Conservation (phyloP, 2,329 filamentous ascomycete genomes). For the Fusarium nodosum region DNA sequence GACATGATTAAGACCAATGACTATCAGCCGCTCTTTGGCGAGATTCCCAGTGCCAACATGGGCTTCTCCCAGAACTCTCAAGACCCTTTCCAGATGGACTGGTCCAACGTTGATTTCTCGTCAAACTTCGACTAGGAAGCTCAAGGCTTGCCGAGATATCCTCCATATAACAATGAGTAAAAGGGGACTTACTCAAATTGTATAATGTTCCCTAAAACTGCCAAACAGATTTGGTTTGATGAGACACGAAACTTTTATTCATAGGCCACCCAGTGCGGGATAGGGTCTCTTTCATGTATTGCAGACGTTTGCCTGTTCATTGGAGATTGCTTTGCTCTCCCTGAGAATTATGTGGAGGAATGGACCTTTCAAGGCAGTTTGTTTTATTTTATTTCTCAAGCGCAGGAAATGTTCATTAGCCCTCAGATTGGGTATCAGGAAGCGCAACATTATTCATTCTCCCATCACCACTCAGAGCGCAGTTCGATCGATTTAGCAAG, state of each 20-base stretch:
- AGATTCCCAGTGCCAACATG: constrained; percentile 64
- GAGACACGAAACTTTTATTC: constrained; percentile 45
- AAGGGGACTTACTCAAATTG: constrained; percentile 40
- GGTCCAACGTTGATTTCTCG: constrained; percentile 55
- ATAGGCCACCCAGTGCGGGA: constrained; percentile 36
- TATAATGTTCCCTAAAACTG: constrained; percentile 38
- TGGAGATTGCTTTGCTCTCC: constrained; percentile 34
- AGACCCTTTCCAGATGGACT: constrained; percentile 64
- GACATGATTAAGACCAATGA: constrained; percentile 51
- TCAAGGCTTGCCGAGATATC: constrained; percentile 8
- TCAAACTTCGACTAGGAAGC: constrained; percentile 52
- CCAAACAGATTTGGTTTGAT: constrained; percentile 39
- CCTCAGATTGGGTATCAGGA: constrained; percentile 44
- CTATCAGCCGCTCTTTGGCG: constrained; percentile 63
- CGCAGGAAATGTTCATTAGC: constrained; percentile 15
- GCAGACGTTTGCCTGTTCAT: constrained; percentile 35
- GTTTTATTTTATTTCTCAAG: neutral
- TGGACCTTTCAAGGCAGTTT: constrained; percentile 6
- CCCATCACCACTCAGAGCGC: constrained; percentile 22
- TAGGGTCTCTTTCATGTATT: constrained; percentile 44
- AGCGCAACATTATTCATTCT: constrained; percentile 24
- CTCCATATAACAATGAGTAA: constrained; percentile 14
- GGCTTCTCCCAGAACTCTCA: constrained; percentile 67
- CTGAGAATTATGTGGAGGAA: constrained; percentile 16
- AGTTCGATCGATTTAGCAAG: constrained; percentile 40